These are phyloP conservation scores for Thamnidium elegans DNA, from an alignment of 192 early-diverging fungal genomes.

Conservation along the genomic window DNA sequence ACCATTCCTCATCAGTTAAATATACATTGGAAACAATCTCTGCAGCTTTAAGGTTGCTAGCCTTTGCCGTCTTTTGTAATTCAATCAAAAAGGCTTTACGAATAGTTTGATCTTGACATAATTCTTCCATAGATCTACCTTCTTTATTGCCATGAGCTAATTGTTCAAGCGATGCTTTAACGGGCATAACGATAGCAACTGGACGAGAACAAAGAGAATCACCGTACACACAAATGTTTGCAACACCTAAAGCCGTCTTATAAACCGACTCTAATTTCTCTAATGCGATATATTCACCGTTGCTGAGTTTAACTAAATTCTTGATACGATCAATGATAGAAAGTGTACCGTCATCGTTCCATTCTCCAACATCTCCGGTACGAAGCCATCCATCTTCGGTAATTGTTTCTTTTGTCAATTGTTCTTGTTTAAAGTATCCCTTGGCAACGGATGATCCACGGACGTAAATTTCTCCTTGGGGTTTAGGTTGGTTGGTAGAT, in stretches of 20 bases:
- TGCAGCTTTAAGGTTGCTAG: slow-evolving; percentile 63
- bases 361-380: slow-evolving; percentile 91
- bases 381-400: slow-evolving; percentile 82
- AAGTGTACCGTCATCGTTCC: slow-evolving; percentile 72
- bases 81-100: slow-evolving; percentile 44
- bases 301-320: slow-evolving; percentile 89
- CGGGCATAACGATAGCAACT: slow-evolving; percentile 74
- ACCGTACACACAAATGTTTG: slow-evolving; percentile 76
- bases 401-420: slow-evolving; percentile 62
- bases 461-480: slow-evolving; percentile 83
- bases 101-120: slow-evolving; percentile 57
- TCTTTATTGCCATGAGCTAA: slow-evolving; percentile 44
- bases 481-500: slow-evolving; percentile 55
- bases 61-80: slow-evolving; percentile 54
- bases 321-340: slow-evolving; percentile 89
- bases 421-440: slow-evolving; percentile 78
- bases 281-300: slow-evolving; percentile 93
- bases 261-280: slow-evolving; percentile 94
- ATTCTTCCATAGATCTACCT: slow-evolving; percentile 45
- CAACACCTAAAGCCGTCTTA: slow-evolving; percentile 65
- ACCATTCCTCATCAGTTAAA: slow-evolving; percentile 83
- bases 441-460: slow-evolving; percentile 75
- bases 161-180: slow-evolving; percentile 52
- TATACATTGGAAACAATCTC: slow-evolving; percentile 71
- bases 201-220: slow-evolving; percentile 68